Percentiles rank a stretch among this genome's conserved stretches.
Conservation (phyloP, 106 monocot genomes). For the Dioscorea alata region DNA sequence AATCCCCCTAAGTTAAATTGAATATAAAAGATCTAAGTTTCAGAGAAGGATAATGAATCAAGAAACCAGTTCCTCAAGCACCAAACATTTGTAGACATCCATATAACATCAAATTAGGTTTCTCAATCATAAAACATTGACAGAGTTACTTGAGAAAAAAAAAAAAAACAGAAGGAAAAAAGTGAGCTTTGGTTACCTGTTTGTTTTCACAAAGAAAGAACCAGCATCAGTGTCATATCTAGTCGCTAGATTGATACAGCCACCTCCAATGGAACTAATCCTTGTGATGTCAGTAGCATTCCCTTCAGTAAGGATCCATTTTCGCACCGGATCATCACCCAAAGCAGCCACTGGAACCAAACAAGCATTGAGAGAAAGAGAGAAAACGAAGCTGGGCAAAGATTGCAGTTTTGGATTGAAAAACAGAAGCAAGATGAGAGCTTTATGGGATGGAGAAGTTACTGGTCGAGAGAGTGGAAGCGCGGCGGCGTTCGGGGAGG, state of each 20-base stretch:
- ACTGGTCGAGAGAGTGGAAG: background rate
- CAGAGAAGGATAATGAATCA: background rate
- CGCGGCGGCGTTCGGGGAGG: background rate
- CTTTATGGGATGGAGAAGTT: background rate
- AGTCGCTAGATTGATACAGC: constrained; percentile 82
- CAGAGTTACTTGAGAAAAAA: background rate
- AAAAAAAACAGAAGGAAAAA: background rate
- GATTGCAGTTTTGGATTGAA: too few relatives aligned
- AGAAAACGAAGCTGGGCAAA: background rate
- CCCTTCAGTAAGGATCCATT: constrained; percentile 93
- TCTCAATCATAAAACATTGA: background rate
- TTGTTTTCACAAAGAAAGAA: constrained; percentile 89
- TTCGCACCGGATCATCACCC: constrained; percentile 65
- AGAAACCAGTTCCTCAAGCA: background rate
- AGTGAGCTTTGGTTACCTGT: constrained; percentile 30
- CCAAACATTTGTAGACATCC: background rate
- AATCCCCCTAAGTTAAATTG: constrained; percentile 41
- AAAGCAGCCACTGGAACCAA: constrained; percentile 54
- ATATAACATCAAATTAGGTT: background rate
- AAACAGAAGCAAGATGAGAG: too few relatives aligned
- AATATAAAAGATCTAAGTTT: background rate
- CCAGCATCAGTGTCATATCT: constrained; percentile 80
- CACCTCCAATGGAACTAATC: constrained; percentile 73
- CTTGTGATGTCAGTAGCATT: constrained; percentile 67
- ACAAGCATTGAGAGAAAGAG: background rate